Conservation (phyloP, 192 early-diverging fungal species). For the Umbelopsis sp. region DNA sequence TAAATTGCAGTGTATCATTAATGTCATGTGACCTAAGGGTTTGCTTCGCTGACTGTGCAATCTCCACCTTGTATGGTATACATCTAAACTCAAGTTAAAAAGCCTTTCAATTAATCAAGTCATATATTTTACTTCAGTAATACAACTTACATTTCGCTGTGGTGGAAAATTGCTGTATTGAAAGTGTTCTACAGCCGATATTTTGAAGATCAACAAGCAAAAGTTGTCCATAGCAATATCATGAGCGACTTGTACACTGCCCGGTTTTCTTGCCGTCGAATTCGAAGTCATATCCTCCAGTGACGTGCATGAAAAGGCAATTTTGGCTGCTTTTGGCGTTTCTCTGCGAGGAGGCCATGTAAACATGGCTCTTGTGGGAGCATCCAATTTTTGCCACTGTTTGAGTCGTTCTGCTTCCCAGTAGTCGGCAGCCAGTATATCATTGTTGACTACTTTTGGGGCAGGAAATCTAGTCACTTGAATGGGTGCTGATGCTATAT, state of each 20-base stretch:
- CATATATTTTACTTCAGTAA: background rate
- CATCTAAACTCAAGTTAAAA: background rate
- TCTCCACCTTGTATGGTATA: conserved; percentile 1
- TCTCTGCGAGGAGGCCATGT: conserved; percentile 74
- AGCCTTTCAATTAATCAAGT: background rate
- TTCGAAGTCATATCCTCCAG: conserved; percentile 48
- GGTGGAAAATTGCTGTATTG: conserved; percentile 53
- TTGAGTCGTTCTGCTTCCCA: conserved; percentile 68
- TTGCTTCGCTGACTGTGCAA: background rate
- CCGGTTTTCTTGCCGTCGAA: conserved; percentile 32
- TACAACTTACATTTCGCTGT: conserved; percentile 50
- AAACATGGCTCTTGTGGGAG: conserved; percentile 62
- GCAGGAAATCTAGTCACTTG: conserved; percentile 67
- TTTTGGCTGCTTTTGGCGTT: conserved; percentile 42
- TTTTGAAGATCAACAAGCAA: conserved; percentile 71
- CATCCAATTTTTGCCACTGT: conserved; percentile 59
- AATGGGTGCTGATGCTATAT: conserved; percentile 69
- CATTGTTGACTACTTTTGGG: conserved; percentile 48
- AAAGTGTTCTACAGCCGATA: conserved; percentile 62
- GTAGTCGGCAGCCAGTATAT: conserved; percentile 53
- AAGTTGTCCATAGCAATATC: conserved; percentile 78
- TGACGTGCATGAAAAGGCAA: conserved; percentile 61
- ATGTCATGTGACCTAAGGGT: conserved; percentile 1
- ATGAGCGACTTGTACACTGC: conserved; percentile 60
- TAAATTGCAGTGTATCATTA: background rate